Conservation (phyloP, 805 yeast species). For the Candida boleticola region DNA sequence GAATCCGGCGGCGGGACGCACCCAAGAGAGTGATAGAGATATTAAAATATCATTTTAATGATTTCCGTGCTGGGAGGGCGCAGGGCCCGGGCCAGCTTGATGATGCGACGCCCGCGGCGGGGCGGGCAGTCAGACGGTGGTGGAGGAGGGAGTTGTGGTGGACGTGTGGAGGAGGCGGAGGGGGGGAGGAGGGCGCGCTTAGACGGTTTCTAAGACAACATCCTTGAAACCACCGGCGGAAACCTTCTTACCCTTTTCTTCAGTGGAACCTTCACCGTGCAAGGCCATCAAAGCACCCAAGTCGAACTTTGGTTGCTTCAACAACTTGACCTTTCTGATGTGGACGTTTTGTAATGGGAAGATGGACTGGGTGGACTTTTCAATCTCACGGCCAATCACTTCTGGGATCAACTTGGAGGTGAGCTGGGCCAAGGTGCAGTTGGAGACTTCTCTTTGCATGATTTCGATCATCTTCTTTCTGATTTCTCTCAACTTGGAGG, state of each 20-base stretch:
- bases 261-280: constrained; percentile 86
- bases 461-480: constrained; percentile 93
- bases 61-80: too few species aligned
- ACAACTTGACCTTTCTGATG: constrained; percentile 95
- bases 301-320: constrained; percentile 96
- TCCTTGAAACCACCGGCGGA: constrained; percentile 92
- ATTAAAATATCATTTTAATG: too few species aligned
- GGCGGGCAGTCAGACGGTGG: too few species aligned
- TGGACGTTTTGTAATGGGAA: constrained; percentile 95
- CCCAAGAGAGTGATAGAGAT: too few species aligned
- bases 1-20: too few species aligned
- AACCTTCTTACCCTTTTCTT: constrained; percentile 95
- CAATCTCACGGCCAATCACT: constrained; percentile 94
- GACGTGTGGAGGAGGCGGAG: not conserved
- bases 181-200: constrained; percentile 19
- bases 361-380: constrained; percentile 86
- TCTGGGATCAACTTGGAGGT: constrained; percentile 95
- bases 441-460: constrained; percentile 89
- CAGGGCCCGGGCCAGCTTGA: too few species aligned
- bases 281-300: constrained; percentile 89
- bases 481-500: constrained; percentile 91
- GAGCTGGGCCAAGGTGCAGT: constrained; percentile 89
- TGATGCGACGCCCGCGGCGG: too few species aligned
- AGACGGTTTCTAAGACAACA: constrained; percentile 92
- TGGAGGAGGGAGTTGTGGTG: too few species aligned